phyloP scores from a whole-genome alignment of 1,284 basidiomycete species.

The Pascua guehoae region DNA sequence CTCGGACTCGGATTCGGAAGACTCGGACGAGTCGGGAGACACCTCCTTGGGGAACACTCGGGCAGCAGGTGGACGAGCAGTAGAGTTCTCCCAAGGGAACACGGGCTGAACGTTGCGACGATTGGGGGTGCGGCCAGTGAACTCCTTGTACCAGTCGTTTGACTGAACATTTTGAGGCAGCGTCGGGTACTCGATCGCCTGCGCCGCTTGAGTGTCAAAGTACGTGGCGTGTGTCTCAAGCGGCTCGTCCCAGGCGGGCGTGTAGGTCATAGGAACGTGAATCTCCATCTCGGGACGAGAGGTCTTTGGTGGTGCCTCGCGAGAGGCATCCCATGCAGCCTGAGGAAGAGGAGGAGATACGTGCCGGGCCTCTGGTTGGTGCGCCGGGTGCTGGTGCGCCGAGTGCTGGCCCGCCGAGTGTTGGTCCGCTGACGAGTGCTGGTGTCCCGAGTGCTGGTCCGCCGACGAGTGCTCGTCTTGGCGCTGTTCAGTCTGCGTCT shows the following conservation, averaged over 20 bases:
- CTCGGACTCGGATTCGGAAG: background rate
- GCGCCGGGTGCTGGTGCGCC: constrained; percentile 12
- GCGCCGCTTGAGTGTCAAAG: constrained; percentile 15
- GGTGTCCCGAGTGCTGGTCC: constrained; percentile 9
- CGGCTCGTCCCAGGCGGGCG: constrained; percentile 54
- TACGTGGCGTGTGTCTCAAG: constrained; percentile 41
- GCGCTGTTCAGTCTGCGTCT: background rate
- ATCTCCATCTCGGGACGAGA: constrained; percentile 51
- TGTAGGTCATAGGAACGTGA: constrained; percentile 49
- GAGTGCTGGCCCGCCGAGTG: background rate
- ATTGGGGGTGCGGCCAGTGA: constrained; percentile 59
- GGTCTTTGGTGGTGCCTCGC: constrained; percentile 48
- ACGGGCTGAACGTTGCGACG: constrained; percentile 66
- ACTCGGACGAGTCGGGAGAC: background rate
- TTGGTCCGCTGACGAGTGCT: constrained; percentile 2
- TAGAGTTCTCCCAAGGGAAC: constrained; percentile 90
- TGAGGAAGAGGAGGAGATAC: background rate
- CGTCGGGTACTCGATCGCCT: constrained; percentile 34
- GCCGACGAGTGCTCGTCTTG: too few species aligned
- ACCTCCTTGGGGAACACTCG: constrained; percentile 69
- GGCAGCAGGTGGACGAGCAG: constrained; percentile 57
- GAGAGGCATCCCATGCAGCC: constrained; percentile 52
- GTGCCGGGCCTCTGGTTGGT: constrained; percentile 11
- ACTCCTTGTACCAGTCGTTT: constrained; percentile 52
- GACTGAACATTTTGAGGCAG: constrained; percentile 39